Percentiles rank a stretch among this genome's conserved stretches.
Evolutionary conservation across 179 eudicot species (phyloP).

Genomic region (Vitellaria paradoxa): DNA sequence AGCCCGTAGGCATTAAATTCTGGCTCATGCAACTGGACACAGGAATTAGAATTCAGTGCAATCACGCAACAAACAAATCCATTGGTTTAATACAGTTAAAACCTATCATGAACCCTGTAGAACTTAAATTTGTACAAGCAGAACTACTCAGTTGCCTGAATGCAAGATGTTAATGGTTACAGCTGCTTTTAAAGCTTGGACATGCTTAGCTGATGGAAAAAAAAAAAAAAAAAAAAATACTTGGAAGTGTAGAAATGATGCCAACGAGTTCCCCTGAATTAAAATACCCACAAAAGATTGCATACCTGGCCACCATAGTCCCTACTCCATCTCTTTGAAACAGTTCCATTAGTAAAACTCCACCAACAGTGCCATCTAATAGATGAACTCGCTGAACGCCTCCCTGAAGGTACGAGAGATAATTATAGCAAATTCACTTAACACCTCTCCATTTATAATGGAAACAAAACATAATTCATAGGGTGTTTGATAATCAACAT

Average conservation of each 20-base stretch:
- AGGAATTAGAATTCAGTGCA: not conserved
- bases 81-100: not conserved
- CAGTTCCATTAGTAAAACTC: constrained; percentile 79
- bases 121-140: not conserved
- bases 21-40: not conserved
- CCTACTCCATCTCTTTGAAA: constrained; percentile 97
- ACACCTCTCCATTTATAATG: too few relatives aligned
- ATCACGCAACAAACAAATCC: not conserved
- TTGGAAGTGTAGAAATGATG: too few relatives aligned
- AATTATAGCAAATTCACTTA: too few relatives aligned
- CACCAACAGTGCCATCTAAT: constrained; percentile 83
- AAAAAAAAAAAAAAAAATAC: too few relatives aligned
- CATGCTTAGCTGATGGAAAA: not conserved
- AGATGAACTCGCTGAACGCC: constrained; percentile 97
- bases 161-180: too few relatives aligned
- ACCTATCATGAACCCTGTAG: not conserved
- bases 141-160: too few relatives aligned
- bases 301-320: constrained; percentile 97
- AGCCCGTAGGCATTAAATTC: not conserved
- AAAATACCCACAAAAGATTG: not conserved
- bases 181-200: not conserved
- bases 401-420: constrained; percentile 50
- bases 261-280: too few relatives aligned
- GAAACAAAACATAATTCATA: not conserved
- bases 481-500: not conserved